Conservation (phyloP, 116 monocot species). For the Dioscorea cayenensis region DNA sequence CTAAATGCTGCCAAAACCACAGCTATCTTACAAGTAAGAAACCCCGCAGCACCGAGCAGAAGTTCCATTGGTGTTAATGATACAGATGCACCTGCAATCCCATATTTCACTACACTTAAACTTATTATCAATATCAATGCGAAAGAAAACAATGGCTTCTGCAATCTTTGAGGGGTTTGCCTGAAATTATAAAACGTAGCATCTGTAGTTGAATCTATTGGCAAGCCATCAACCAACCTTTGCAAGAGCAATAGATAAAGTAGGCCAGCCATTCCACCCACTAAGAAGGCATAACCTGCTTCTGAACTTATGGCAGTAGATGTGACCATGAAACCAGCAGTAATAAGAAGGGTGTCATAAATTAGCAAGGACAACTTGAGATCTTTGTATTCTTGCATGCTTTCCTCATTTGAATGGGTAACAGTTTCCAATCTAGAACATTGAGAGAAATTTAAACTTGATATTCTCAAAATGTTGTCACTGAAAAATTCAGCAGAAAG, state of each 20-base stretch:
- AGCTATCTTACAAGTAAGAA: constrained; percentile 71
- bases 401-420: constrained; percentile 36
- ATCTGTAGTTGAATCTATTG: constrained; percentile 17
- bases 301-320: constrained; percentile 24
- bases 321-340: constrained; percentile 33
- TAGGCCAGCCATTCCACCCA: constrained; percentile 67
- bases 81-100: constrained; percentile 21
- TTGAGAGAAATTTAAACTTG: constrained; percentile 3
- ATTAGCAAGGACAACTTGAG: constrained; percentile 76
- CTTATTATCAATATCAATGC: constrained; percentile 24
- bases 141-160: constrained; percentile 37
- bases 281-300: constrained; percentile 43
- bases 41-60: constrained; percentile 59
- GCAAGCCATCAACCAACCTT: constrained; percentile 78
- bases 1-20: constrained; percentile 75
- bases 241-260: constrained; percentile 70
- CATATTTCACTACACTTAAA: constrained; percentile 31
- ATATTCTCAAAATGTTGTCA: constrained; percentile 8
- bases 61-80: constrained; percentile 47
- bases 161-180: constrained; percentile 15
- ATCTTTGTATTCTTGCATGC: constrained; percentile 81
- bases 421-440: background rate
- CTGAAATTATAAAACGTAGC: constrained; percentile 7
- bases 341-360: constrained; percentile 51
- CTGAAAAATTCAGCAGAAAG: constrained; percentile 22